Evolutionary conservation across 1,139 yeast genomes (phyloP).

Genomic region (Candida buenavistaensis): DNA sequence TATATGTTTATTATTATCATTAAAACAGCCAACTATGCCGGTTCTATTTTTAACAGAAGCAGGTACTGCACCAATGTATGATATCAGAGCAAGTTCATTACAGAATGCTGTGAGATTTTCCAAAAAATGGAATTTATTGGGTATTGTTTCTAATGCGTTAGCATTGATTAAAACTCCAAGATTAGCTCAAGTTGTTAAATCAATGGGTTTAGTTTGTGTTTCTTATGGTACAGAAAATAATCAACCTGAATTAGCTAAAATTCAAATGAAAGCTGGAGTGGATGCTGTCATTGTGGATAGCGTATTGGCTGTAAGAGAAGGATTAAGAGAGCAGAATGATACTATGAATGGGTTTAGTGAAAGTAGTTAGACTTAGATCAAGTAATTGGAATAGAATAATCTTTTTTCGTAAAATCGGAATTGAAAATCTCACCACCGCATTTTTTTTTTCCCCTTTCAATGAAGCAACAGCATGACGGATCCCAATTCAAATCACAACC

Average conservation of each 20-base stretch:
- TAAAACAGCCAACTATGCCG: constrained; percentile 93
- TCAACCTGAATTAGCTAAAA: constrained; percentile 77
- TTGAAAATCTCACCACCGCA: no score
- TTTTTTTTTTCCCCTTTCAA: no score
- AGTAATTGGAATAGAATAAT: no score
- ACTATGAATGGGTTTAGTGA: constrained; percentile 16
- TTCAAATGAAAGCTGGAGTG: constrained; percentile 92
- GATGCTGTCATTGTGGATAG: constrained; percentile 98
- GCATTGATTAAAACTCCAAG: constrained; percentile 87
- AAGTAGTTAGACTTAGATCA: no score
- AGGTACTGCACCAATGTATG: constrained; percentile 84
- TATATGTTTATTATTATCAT: constrained; percentile 76
- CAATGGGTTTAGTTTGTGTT: constrained; percentile 89
- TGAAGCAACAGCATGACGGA: no score
- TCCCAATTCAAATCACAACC: no score
- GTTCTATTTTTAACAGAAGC: constrained; percentile 86
- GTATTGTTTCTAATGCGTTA: constrained; percentile 87
- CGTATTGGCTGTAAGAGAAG: constrained; percentile 89
- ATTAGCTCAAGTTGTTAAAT: constrained; percentile 83
- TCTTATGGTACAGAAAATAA: constrained; percentile 88
- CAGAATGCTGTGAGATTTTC: constrained; percentile 93
- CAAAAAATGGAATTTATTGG: constrained; percentile 86
- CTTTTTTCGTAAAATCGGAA: no score
- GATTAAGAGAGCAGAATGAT: constrained; percentile 49
- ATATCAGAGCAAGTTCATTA: constrained; percentile 80